phyloP scores from a whole-genome alignment of 129 eudicot species.

The Glebionis coronaria region DNA sequence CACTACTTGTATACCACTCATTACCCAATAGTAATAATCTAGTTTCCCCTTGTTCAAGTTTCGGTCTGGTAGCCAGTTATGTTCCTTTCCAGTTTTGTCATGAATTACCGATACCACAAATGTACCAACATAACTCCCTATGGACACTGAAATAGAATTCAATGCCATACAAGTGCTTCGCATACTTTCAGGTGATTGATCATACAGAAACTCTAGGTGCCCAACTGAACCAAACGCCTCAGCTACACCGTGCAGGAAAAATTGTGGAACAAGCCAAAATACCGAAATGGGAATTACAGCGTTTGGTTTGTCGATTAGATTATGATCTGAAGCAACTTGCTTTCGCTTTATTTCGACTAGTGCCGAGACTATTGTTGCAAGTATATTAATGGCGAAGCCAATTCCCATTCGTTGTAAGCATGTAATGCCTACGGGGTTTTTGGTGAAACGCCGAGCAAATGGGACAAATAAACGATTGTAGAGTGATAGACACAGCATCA shows the following conservation, averaged over 20 bases:
- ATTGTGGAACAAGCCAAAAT: slow-evolving; percentile 88
- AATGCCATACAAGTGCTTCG: slow-evolving; percentile 81
- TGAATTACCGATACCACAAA: slow-evolving; percentile 66
- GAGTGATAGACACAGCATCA: slow-evolving; percentile 51
- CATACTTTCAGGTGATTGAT: slow-evolving; percentile 94
- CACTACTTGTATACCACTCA: slow-evolving; percentile 56
- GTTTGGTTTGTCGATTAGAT: slow-evolving; percentile 60
- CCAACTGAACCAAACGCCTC: slow-evolving; percentile 76
- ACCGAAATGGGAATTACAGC: slow-evolving; percentile 68
- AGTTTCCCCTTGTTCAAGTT: slow-evolving; percentile 74
- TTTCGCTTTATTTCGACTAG: slow-evolving; percentile 70
- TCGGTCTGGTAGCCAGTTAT: slow-evolving; percentile 81
- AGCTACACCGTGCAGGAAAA: slow-evolving; percentile 63
- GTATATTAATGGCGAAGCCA: slow-evolving; percentile 61
- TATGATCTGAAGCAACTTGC: slow-evolving; percentile 50
- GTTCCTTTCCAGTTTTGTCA: slow-evolving; percentile 52
- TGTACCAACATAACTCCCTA: slow-evolving; percentile 72
- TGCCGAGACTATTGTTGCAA: slow-evolving; percentile 59
- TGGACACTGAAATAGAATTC: slow-evolving; percentile 44
- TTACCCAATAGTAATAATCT: slow-evolving; percentile 78
- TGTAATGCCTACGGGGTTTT: slow-evolving; percentile 67
- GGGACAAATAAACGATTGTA: slow-evolving; percentile 84
- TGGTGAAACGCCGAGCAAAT: slow-evolving; percentile 55
- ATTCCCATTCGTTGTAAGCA: slow-evolving; percentile 88
- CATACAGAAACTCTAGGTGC: slow-evolving; percentile 85